These are phyloP conservation scores for Leptodermis oblonga DNA, from an alignment of 257 asterid species.

Conservation along the genomic window DNA sequence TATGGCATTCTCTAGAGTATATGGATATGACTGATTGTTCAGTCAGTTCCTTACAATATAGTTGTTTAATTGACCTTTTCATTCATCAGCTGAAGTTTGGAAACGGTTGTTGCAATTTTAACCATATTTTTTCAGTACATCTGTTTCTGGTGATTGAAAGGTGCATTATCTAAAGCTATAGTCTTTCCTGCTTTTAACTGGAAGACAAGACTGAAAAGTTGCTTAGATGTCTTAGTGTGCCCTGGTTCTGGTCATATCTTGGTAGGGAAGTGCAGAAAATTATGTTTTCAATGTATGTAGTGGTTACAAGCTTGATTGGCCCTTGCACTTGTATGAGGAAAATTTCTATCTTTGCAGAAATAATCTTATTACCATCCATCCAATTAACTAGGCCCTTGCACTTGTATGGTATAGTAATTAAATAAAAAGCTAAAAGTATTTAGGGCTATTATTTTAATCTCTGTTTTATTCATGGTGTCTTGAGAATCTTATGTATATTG, in stretches of 20 bases:
- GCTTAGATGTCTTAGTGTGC: background rate
- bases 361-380: background rate
- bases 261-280: background rate
- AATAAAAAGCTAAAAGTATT: background rate
- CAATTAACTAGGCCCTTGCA: background rate
- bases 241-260: background rate
- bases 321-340: background rate
- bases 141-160: background rate
- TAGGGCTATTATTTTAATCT: background rate
- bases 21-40: background rate
- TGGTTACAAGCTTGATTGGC: background rate
- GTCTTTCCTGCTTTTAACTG: background rate
- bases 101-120: background rate
- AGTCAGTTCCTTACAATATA: background rate
- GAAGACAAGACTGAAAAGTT: background rate
- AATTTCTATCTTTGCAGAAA: background rate
- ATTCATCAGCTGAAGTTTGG: background rate
- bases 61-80: background rate
- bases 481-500: background rate
- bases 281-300: background rate
- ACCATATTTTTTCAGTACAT: background rate
- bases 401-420: background rate
- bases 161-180: background rate
- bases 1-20: background rate
- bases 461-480: background rate